A percentile compares a stretch with the other conserved stretches of the same genome.
These are phyloP conservation scores for Kwoniella sp. DNA, from an alignment of 768 basidiomycete species.

Conservation along the genomic window DNA sequence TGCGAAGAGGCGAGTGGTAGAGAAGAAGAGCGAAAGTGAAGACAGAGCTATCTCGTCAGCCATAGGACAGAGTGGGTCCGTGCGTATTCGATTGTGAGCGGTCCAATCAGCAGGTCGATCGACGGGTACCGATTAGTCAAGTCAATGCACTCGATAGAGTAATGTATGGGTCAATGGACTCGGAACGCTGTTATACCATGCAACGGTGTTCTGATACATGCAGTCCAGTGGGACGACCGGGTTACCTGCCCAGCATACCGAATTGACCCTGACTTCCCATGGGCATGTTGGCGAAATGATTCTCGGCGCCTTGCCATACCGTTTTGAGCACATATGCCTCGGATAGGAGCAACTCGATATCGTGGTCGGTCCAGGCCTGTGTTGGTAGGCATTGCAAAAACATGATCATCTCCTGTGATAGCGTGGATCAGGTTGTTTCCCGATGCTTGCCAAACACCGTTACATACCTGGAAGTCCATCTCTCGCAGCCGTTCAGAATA, in stretches of 20 bases:
- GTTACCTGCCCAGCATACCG: constrained; percentile 41
- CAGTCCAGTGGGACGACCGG: background rate
- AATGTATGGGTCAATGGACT: background rate
- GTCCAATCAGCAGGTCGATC: background rate
- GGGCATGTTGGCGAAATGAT: constrained; percentile 44
- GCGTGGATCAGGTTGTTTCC: background rate
- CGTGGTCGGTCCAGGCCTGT: constrained; percentile 90
- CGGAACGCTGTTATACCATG: too few species aligned
- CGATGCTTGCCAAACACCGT: background rate
- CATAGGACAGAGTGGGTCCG: background rate
- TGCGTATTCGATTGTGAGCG: background rate
- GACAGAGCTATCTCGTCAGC: background rate
- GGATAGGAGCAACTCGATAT: constrained; percentile 88
- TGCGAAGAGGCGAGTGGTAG: background rate
- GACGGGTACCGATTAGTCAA: background rate
- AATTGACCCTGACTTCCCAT: constrained; percentile 27
- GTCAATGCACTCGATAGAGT: background rate
- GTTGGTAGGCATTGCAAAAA: constrained; percentile 61
- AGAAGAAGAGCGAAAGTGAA: background rate
- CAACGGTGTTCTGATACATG: background rate
- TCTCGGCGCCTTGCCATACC: constrained; percentile 51
- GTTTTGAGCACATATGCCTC: constrained; percentile 75
- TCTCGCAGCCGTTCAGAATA: constrained; percentile 89
- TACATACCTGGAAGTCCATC: constrained; percentile 94
- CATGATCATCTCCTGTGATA: constrained; percentile 90